Evolutionary conservation across 345 rosid genomes (phyloP), one percentile per base, ranked within the genome.

Genomic region (Linum usitatissimum): DNA sequence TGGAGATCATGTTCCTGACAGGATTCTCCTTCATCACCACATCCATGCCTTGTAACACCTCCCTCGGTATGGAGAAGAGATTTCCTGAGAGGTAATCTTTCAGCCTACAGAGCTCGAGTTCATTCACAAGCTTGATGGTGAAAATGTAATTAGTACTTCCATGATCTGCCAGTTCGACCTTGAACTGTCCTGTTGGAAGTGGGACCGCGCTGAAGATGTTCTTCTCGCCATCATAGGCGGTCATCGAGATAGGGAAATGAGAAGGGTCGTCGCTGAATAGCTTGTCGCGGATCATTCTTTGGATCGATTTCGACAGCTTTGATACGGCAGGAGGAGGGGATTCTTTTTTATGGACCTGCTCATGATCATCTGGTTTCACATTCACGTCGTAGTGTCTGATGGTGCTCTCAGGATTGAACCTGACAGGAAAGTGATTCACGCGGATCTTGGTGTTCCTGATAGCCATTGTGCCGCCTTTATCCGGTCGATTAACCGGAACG

Each of bases 21-120:
- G 95, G 88, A 67, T 91, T 85, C 81, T 91, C 98, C 75, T 91
- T 91, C 95, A 91, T 79, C 54, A 91, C 91, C 13, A 91, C 79
- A 78, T 91, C 96, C 87, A 91, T 70, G 18, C 89, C 96, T 73
- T 88, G 98, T 75, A 91, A 63, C 18, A 88, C 79, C 36, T 88
- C 94, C 39, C 95, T 88, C 5, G 98, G 96, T 5, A 73, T 31
- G 0, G 72, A 57, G 21, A 64, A 49, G 2, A 70, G 67, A 0
- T 59, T 38, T 30, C 87, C 85, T 0, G 63, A 62, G 63, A 83
- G 70, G 71, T 88, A 91, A 34, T 82, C 87, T 73, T 68, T 74
- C 85, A 91, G 64, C 66, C 84, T 78, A 57, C 70, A 15, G 42
- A 83, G 75, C 79, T 69, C 80, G 53, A 86, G 86, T 71, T 77